Evolutionary conservation across 177 flowering plant genomes (phyloP), one percentile per base, ranked within the genome.

Genomic region (Tripterygium wilfordii): DNA sequence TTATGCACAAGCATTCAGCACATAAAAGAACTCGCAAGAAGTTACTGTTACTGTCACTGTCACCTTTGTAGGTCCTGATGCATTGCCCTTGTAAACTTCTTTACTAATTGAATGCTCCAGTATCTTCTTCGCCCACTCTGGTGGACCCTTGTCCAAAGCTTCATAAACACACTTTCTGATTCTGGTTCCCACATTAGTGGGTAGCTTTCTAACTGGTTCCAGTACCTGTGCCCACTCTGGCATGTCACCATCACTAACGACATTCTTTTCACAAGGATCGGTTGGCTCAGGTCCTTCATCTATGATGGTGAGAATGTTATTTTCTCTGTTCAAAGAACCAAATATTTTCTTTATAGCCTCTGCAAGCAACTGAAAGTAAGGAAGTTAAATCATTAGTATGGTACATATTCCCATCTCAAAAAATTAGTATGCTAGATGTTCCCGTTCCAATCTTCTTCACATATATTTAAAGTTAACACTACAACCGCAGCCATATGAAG

Each of bases 41-140:
- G n/a, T n/a, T n/a, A n/a, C 24, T 38, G 22, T 36, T 17, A n/a
- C 22, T 26, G 23, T 5, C 2, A 27, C 8, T 56, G 59, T n/a
- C 58, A 94, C 99, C 97, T 94, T 94, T 15, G 99, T 94, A 39
- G 99, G 99, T 26, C 99, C 99, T 25, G 99, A 86, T 43, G 99
- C 99, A 72, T 94, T 94, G 39, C 99, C 99, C 57, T 94, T 94
- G 58, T 94, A 94, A 15, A 94, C 90, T 51, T 75, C 96, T 57
- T 94, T 94, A 58, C 99, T 89, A 45, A 94, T 87, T 24, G 99
- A 89, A 62, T 94, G 89, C 50, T 69, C 78, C 77, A 94, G 63
- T 46, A 66, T 81, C 62, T 73, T 72, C 64, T 48, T 79, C 6
- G 99, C 99, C 99, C 99, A 94, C 25, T 81, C 92, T 13, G 99